Evolutionary conservation across 1,139 yeast genomes (phyloP), one percentile per base, ranked within the genome.

Genomic region (Pichia norvegensis): DNA sequence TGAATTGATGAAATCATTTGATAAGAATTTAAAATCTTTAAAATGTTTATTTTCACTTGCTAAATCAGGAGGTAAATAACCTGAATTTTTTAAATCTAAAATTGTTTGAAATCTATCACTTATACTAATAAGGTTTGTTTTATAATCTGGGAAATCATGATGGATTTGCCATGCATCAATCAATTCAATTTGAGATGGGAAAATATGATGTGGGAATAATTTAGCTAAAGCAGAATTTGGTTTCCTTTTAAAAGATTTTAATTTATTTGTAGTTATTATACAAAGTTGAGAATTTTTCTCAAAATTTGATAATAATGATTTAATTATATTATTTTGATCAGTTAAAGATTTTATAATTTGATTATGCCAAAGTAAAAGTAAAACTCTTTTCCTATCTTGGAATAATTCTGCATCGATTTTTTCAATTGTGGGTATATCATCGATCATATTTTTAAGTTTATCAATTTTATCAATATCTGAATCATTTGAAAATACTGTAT

Each of bases 161-260:
- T 60, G 43, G 19, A 59, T 31, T 41, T 60, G 56, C 66, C 65
- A 62, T 2, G 64, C 65, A 44, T 59, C 62, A 20, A 58, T 49
- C 33, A 58, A 54, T 48, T 59, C 64, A 11, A 59, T 51, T 21
- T 55, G 50, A 2, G 62, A 51, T 9, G 58, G 53, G 13, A 55
- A 46, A 20, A 56, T 51, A 22, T 58, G 55, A 16, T 49, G 50
- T 36, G 53, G 50, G 4, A 52, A 33, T 3, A 56, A n/a, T 25
- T 45, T 44, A n/a, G 47, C 29, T 27, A 50, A 31, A 4, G 37
- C 40, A 16, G 47, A 46, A 23, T 46, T 23, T 1, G 51, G 44
- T n/a, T 35, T 13, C 11, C 42, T 13, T 13, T 47, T 44, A 36
- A 40, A 48, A 17, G 52, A 38, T 27, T 55, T 51, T 47, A 60